Evolutionary conservation across 805 yeast genomes (phyloP).

Genomic region (Yamadazyma kitorensis): DNA sequence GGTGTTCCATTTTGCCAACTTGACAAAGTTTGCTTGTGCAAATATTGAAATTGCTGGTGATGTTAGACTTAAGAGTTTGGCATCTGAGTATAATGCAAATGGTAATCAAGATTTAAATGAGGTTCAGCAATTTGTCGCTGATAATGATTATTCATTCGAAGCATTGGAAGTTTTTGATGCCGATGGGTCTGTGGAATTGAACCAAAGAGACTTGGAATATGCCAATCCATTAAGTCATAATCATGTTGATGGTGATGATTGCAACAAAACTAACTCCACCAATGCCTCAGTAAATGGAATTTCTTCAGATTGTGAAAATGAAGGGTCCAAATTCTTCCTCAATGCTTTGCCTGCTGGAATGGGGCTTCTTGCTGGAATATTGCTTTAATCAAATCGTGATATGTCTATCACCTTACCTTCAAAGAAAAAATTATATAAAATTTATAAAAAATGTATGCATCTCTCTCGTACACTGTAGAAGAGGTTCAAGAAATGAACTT

Average conservation of each 20-base stretch:
- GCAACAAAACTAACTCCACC: constrained; percentile 10
- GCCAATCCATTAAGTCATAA: constrained; percentile 3
- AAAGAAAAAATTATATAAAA: too few species aligned
- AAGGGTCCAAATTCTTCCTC: constrained; percentile 1
- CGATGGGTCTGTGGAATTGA: constrained; percentile 2
- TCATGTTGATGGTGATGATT: constrained; percentile 6
- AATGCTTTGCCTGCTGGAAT: constrained; percentile 1
- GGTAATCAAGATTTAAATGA: constrained; percentile 13
- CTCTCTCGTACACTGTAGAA: too few species aligned
- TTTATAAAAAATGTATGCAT: too few species aligned
- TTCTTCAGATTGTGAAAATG: constrained; percentile 15
- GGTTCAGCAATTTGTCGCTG: constrained; percentile 8
- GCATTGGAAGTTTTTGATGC: constrained; percentile 11
- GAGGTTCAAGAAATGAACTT: too few species aligned
- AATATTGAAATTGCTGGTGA: constrained; percentile 40
- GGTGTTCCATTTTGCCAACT: constrained; percentile 53
- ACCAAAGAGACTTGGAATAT: constrained; percentile 5
- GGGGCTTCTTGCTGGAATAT: constrained; percentile 7
- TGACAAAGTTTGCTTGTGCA: constrained; percentile 62
- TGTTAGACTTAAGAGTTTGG: constrained; percentile 15
- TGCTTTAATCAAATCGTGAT: constrained; percentile 4
- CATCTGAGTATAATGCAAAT: constrained; percentile 14
- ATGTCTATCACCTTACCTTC: too few species aligned
- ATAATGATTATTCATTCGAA: constrained; percentile 4
- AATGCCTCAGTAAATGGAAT: constrained; percentile 8